Base-by-base conservation (phyloP, 768 basidiomycete species). In the Leccinum uliginosum region DNA sequence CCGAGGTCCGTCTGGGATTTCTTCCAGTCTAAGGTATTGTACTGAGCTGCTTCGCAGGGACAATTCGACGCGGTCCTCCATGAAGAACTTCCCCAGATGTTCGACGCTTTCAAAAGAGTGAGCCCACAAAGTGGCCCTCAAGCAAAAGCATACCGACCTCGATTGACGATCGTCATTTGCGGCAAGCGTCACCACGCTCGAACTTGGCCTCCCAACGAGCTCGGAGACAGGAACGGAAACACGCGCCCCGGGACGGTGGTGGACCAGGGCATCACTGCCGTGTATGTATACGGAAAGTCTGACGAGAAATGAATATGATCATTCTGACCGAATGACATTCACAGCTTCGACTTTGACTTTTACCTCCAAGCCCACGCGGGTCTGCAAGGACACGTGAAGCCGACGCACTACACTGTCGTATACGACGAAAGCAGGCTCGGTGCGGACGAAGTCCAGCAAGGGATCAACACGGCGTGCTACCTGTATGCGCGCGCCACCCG, bases 401-500 rank as follows among this genome's bases (percentile, higher is more conserved):
- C 88, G 0, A 93, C 90, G 1, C 90, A 91, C 63, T 93, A 92
- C 71, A 83, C 81, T 2, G 83, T 91, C 24, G 78, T 91, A 4
- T 88, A 91, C 67, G 91, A 93, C 69, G 90, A 93, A 72, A 85
- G 82, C 65, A 65, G 56, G 3, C 74, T 91, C n/a, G 73, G 72
- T 2, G 85, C 89, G 1, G 85, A 94, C 67, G 81, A 82, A 15
- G 74, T 92, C 11, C 91, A 93, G 66, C 77, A 84, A 57, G 86
- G 89, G 2, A 83, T 87, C 0, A 81, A 92, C 65, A 76, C 83
- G 53, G 71, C 78, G 14, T 84, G 83, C 62, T 92, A 91, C 65
- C 75, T 89, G 14, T 94, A 89, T 62, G 90, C 87, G 1, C 81
- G 91, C 4, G 90, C 91, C 1, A 94, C 90, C 3, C 87, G 89